Percentiles rank a stretch among this genome's conserved stretches.
Conservation (phyloP, 192 early-diverging fungal species). For the Coemansia sp. region DNA sequence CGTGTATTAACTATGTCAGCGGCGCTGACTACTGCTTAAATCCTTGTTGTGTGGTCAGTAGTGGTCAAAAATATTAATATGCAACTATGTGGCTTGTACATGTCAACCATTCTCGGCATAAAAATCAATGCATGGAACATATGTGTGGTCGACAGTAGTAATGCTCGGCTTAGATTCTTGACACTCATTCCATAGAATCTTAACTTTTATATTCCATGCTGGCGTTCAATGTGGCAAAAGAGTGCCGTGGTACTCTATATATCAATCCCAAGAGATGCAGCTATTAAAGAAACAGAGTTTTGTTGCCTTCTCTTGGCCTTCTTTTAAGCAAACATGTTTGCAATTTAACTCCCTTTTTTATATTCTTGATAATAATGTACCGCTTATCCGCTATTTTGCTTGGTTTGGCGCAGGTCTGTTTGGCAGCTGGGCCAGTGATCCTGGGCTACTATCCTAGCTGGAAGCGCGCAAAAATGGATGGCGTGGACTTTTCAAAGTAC, state of each 20-base stretch:
- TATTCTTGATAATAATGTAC: background rate
- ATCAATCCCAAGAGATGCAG: background rate
- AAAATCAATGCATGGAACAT: background rate
- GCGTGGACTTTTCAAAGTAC: conserved; percentile 49
- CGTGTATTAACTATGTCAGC: background rate
- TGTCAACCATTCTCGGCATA: background rate
- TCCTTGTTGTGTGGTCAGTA: background rate
- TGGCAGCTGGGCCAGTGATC: conserved; percentile 11
- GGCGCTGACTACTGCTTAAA: background rate
- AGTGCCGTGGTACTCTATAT: background rate
- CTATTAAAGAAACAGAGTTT: background rate
- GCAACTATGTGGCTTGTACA: background rate
- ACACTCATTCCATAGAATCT: background rate
- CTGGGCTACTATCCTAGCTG: conserved; percentile 40
- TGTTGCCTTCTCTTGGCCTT: background rate
- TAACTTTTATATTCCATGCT: background rate
- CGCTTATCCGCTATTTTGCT: background rate
- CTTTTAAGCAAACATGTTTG: background rate
- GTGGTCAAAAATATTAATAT: background rate
- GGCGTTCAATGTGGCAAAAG: background rate
- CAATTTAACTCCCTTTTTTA: background rate
- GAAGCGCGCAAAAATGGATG: conserved; percentile 18
- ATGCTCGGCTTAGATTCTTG: background rate
- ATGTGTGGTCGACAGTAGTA: background rate
- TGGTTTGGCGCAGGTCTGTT: background rate